A percentile compares a stretch with the other conserved stretches of the same genome.
Evolutionary conservation across 2,329 filamentous ascomycete species (phyloP).

Genomic region (Coleophoma crateriformis): DNA sequence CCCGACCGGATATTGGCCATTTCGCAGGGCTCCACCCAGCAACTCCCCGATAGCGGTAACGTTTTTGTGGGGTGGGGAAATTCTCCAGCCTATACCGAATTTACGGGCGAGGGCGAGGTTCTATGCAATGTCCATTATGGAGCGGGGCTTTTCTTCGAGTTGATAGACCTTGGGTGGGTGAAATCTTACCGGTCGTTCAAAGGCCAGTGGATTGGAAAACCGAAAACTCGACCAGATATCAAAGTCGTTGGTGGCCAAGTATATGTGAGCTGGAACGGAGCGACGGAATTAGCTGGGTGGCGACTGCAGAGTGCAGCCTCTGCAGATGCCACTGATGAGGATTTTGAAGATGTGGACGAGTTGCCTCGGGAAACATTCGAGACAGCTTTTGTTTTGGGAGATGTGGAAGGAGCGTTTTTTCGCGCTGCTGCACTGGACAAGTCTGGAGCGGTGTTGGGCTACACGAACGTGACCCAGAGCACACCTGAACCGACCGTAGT

Average conservation of each 20-base stretch:
- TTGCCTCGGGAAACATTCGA: not conserved
- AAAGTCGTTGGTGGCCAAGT: constrained; percentile 1
- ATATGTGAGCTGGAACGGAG: constrained; percentile 49
- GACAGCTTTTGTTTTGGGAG: not conserved
- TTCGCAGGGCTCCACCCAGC: constrained; percentile 13
- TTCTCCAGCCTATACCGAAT: constrained; percentile 8
- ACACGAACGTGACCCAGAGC: not conserved
- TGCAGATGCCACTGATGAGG: not conserved
- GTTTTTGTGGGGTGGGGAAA: constrained; percentile 12
- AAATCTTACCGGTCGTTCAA: constrained; percentile 30
- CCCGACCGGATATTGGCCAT: constrained; percentile 11
- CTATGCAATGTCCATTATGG: constrained; percentile 24
- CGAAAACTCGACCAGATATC: constrained; percentile 26
- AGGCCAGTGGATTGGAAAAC: constrained; percentile 27
- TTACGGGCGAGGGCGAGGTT: constrained; percentile 19
- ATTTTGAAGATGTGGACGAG: not conserved
- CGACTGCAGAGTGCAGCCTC: not conserved
- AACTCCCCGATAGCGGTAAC: constrained; percentile 7
- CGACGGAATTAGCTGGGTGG: constrained; percentile 40
- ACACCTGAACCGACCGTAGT: too few species aligned
- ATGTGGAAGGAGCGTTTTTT: not conserved
- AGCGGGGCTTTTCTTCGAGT: constrained; percentile 9
- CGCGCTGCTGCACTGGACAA: not conserved
- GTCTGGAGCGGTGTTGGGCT: not conserved
- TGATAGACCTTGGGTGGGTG: constrained; percentile 15